Evolutionary conservation across 2,329 filamentous ascomycete species (phyloP).

Genomic region (Macroventuria anomochaeta): DNA sequence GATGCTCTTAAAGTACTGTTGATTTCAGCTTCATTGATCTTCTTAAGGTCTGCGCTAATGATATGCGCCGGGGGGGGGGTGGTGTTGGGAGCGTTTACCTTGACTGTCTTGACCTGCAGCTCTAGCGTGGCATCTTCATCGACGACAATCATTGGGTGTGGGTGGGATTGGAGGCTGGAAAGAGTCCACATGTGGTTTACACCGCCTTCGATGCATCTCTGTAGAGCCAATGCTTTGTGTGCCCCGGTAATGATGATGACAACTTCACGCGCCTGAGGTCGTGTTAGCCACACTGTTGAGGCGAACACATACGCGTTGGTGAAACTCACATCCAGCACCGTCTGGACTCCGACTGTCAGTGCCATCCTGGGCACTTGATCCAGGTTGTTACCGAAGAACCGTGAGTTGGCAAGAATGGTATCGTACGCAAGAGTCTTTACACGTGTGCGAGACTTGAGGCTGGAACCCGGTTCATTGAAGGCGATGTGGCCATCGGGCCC

Average conservation of each 20-base stretch:
- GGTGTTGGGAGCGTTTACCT: conserved; percentile 7
- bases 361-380: conserved; percentile 79
- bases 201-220: conserved; percentile 80
- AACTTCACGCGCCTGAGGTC: conserved; percentile 69
- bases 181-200: conserved; percentile 93
- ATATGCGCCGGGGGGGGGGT: conserved; percentile 8
- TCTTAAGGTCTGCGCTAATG: background rate
- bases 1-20: conserved; percentile 58
- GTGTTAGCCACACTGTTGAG: conserved; percentile 24
- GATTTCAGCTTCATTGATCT: conserved; percentile 13
- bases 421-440: conserved; percentile 89
- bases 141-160: conserved; percentile 80
- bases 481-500: conserved; percentile 88
- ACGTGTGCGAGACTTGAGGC: conserved; percentile 75
- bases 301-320: conserved; percentile 8
- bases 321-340: conserved; percentile 69
- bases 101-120: conserved; percentile 55
- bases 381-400: conserved; percentile 81
- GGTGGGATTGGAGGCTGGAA: conserved; percentile 79
- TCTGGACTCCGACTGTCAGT: conserved; percentile 83
- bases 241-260: conserved; percentile 82
- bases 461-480: conserved; percentile 88
- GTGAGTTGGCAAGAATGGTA: conserved; percentile 83
- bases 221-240: conserved; percentile 79
- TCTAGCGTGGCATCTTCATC: conserved; percentile 72